Evolutionary conservation across 140 eudicot genomes (phyloP).

Genomic region (Ambrosia hybrid): DNA sequence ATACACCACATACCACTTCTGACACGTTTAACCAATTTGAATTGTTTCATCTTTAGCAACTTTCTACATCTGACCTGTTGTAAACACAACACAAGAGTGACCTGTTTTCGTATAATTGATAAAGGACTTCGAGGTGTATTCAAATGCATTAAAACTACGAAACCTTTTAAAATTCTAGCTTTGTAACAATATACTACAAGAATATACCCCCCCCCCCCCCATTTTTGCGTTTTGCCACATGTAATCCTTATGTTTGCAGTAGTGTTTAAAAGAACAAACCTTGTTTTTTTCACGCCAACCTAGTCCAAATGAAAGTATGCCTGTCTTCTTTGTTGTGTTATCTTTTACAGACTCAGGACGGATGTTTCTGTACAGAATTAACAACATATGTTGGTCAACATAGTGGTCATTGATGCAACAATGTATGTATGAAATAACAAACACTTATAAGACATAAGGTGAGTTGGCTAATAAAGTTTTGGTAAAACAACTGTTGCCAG

Average conservation of each 20-base stretch:
- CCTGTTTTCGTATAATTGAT: no score
- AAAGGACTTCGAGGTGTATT: neutral
- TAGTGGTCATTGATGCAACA: constrained; percentile 6
- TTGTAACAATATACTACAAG: neutral
- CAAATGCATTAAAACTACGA: neutral
- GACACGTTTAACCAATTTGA: neutral
- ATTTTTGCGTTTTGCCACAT: neutral
- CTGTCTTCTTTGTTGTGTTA: constrained; percentile 42
- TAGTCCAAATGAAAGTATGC: constrained; percentile 80
- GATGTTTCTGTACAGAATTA: constrained; percentile 34
- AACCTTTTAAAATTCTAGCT: neutral
- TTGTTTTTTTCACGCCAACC: constrained; percentile 89
- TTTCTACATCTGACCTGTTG: neutral
- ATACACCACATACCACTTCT: neutral
- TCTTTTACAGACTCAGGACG: constrained; percentile 45
- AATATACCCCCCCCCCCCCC: neutral
- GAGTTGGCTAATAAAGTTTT: neutral
- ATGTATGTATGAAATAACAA: constrained; percentile 12
- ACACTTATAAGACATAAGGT: constrained; percentile 13
- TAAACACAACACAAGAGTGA: neutral
- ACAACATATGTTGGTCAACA: neutral
- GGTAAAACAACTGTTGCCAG: neutral
- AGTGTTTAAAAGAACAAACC: constrained; percentile 34
- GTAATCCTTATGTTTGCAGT: constrained; percentile 8
- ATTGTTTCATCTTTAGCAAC: neutral